These are phyloP conservation scores for Globisporangium perplexum DNA, from an alignment of 352 stramenopile genomes.

Conservation along the genomic window DNA sequence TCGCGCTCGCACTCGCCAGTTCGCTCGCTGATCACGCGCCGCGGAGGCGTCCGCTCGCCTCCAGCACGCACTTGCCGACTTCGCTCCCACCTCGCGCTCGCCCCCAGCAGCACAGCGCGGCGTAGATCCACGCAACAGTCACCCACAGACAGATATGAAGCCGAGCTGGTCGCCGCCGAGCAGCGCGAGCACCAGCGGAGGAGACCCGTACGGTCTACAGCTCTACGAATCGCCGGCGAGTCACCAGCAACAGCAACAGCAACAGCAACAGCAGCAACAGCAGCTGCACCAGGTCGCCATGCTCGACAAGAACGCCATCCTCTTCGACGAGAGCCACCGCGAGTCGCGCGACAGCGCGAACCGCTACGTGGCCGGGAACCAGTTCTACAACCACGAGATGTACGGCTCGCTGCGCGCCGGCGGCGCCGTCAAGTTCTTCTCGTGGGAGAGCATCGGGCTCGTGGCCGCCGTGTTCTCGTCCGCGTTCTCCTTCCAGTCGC, in stretches of 20 bases:
- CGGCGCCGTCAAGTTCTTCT: slow-evolving; percentile 14
- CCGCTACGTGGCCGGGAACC: slow-evolving; percentile 12
- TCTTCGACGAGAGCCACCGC: not conserved
- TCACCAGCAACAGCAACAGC: not conserved
- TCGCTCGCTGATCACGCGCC: not conserved
- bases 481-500: slow-evolving; percentile 14
- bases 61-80: not conserved
- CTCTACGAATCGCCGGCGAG: slow-evolving; percentile 9
- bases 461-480: slow-evolving; percentile 18
- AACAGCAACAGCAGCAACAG: not conserved
- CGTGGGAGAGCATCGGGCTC: slow-evolving; percentile 15
- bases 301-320: slow-evolving; percentile 4
- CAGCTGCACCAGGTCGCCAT: not conserved
- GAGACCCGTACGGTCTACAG: slow-evolving; percentile 4
- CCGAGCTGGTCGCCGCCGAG: slow-evolving; percentile 4
- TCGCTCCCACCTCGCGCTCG: not conserved
- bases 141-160: slow-evolving; percentile 2
- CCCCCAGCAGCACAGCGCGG: not conserved
- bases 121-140: too few relatives aligned
- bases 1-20: not conserved
- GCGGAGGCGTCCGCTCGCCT: not conserved
- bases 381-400: slow-evolving; percentile 55
- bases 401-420: slow-evolving; percentile 35
- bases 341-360: slow-evolving; percentile 1
- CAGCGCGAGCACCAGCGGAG: not conserved